phyloP scores from a whole-genome alignment of 2,329 filamentous ascomycete genomes.

The Epichloe hybrida region DNA sequence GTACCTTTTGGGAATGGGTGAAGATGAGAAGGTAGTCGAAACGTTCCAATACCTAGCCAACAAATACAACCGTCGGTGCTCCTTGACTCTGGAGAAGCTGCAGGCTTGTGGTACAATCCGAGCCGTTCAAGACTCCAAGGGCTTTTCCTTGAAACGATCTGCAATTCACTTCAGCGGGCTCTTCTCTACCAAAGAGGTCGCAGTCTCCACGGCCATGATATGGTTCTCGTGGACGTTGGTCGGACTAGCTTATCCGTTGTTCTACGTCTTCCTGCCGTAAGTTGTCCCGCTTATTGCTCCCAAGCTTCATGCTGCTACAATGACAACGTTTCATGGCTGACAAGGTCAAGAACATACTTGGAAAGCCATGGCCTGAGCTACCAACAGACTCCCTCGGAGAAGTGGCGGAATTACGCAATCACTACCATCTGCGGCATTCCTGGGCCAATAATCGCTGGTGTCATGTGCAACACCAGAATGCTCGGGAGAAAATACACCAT shows the following conservation, averaged over 20 bases:
- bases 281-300: slow-evolving; percentile 8
- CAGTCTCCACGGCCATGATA: slow-evolving; percentile 47
- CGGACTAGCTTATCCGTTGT: slow-evolving; percentile 60
- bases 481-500: slow-evolving; percentile 53
- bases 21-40: slow-evolving; percentile 34
- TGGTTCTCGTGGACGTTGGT: slow-evolving; percentile 59
- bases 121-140: slow-evolving; percentile 20
- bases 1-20: slow-evolving; percentile 30
- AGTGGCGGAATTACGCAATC: slow-evolving; percentile 61
- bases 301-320: not conserved
- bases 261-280: slow-evolving; percentile 58
- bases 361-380: slow-evolving; percentile 43
- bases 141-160: slow-evolving; percentile 20
- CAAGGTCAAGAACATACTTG: slow-evolving; percentile 35
- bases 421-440: slow-evolving; percentile 54
- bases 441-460: slow-evolving; percentile 55
- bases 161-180: slow-evolving; percentile 48
- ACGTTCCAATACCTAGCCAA: slow-evolving; percentile 38
- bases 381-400: slow-evolving; percentile 38
- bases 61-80: slow-evolving; percentile 21
- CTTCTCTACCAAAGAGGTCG: slow-evolving; percentile 47
- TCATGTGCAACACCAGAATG: slow-evolving; percentile 44
- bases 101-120: slow-evolving; percentile 30
- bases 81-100: slow-evolving; percentile 31
- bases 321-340: not conserved